Base-by-base conservation (phyloP, 2,329 filamentous ascomycete genomes). In the Ilyonectria destructans region DNA sequence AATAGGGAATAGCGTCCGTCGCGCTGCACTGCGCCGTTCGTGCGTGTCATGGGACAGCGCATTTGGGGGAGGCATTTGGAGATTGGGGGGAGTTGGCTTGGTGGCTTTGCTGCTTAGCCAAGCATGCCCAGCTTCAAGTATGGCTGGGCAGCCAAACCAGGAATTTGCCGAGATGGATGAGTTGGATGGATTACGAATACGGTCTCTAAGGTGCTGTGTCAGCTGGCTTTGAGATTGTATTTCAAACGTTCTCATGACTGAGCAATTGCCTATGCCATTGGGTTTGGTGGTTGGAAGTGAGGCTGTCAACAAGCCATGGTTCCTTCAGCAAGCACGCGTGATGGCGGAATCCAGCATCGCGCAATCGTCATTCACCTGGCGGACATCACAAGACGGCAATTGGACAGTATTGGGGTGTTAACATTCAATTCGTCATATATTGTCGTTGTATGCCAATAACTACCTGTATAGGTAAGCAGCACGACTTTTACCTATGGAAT, bases 1-100 rank as follows among this genome's bases (percentile, higher is more conserved):
- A 69, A 75, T 66, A 56, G 26, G 26, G 71, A n/a, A 72, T 74
- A 69, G 73, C 52, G 63, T 35, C 45, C 29, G 26, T 52, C 31
- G 35, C 13, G 21, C 31, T 23, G 35, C 46, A 56, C 40, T 40
- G 15, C 13, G 13, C 58, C 54, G 49, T 58, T 63, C 23, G 29
- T 48, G n/a, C 1, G 33, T 15, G 13, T 48, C 49, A 57, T 26
- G 15, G 29, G 48, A 57, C 26, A 33, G 31, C 23, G 51, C 10
- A 54, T 46, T 55, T 43, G 43, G 60, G 40, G 62, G 37, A 31
- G 26, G 58, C 23, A 29, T 46, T 52, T 21, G 26, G 10, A 43
- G 31, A 49, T 51, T 63, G 52, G 19, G n/a, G 40, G 55, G 17
- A 43, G 15, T 21, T n/a, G 29, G 21, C 46, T 49, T 12, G 21